Conservation (phyloP, 2,329 filamentous ascomycete genomes). For the Lasiodiplodia theobromae region DNA sequence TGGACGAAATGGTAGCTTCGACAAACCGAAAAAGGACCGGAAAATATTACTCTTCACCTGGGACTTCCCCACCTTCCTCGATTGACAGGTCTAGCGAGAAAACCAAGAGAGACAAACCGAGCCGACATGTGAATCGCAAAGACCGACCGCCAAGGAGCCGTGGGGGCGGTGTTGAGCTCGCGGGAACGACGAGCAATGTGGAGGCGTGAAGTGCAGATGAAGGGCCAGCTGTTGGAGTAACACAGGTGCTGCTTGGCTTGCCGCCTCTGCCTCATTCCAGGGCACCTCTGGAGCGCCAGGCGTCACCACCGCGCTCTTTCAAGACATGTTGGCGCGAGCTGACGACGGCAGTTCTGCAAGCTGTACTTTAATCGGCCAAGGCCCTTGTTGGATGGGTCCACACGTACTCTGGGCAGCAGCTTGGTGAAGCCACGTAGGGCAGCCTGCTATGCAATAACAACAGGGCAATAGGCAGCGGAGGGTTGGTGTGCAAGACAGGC, state of each 20-base stretch:
- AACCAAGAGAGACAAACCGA: not conserved
- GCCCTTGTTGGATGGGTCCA: not conserved
- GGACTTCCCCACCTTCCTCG: conserved; percentile 1
- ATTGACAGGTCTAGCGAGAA: not conserved
- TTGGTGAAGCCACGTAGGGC: not conserved
- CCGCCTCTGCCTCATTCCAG: not conserved
- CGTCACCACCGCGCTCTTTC: not conserved
- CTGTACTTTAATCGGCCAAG: not conserved
- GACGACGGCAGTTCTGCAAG: conserved; percentile 1
- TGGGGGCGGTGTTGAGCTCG: not conserved
- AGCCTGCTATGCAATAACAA: not conserved
- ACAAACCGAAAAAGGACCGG: not conserved
- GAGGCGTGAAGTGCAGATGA: not conserved
- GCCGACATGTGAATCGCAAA: not conserved
- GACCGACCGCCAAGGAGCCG: not conserved
- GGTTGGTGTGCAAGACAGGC: conserved; percentile 7
- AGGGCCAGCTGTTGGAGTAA: not conserved
- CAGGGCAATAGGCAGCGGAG: not conserved
- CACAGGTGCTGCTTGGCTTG: not conserved
- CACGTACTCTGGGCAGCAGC: conserved; percentile 1
- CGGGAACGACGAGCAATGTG: not conserved
- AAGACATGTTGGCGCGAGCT: conserved; percentile 2
- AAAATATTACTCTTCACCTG: not conserved
- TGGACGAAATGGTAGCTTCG: not conserved
- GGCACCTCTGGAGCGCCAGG: not conserved